Percentiles rank a stretch among this genome's conserved stretches.
These are phyloP conservation scores for Wallacemonas sp. DNA, from an alignment of 208 protist species.

Conservation along the genomic window DNA sequence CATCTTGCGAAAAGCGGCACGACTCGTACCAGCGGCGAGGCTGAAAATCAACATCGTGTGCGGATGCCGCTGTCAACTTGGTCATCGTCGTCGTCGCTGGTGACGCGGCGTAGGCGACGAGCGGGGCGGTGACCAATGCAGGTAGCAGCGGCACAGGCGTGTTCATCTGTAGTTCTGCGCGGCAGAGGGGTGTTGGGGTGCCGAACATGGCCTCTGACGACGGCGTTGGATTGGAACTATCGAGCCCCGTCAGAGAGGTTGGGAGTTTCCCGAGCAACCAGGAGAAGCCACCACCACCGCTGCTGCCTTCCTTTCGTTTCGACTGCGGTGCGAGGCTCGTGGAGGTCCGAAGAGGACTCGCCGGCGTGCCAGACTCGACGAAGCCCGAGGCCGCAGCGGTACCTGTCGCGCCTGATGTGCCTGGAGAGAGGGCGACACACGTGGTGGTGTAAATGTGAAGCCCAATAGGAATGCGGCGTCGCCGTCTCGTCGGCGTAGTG, in stretches of 20 bases:
- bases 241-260: conserved; percentile 1
- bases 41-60: too few species aligned
- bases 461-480: neutral
- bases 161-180: neutral
- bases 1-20: conserved; percentile 1
- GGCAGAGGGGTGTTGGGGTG: conserved; percentile 1
- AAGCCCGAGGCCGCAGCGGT: neutral
- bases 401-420: neutral
- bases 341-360: too few species aligned
- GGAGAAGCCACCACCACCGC: neutral
- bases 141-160: conserved; percentile 10
- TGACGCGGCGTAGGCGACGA: neutral
- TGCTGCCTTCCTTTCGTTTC: neutral
- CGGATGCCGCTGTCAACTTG: too few species aligned
- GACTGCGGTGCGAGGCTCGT: neutral
- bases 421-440: neutral
- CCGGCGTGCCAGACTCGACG: neutral
- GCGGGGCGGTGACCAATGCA: conserved; percentile 14
- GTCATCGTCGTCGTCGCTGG: neutral
- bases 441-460: conserved; percentile 5
- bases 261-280: conserved; percentile 6
- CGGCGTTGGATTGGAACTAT: too few species aligned
- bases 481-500: neutral
- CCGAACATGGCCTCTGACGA: too few species aligned
- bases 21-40: conserved; percentile 2